Base-by-base conservation (phyloP, 2,329 filamentous ascomycete genomes). In the Laburnicola sp. region DNA sequence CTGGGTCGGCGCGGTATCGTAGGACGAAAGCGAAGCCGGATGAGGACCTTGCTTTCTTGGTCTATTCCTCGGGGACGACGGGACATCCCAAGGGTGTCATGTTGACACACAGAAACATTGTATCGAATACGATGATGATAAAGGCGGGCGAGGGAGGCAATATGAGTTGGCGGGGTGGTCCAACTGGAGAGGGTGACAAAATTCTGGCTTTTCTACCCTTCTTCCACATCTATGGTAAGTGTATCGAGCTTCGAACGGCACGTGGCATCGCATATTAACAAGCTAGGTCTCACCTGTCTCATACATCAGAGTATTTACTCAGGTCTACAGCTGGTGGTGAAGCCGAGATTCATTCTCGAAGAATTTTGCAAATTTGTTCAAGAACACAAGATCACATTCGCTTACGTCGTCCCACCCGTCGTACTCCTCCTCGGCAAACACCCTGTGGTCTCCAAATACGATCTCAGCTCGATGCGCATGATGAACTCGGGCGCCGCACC, bases 11-110 rank as follows among this genome's bases (percentile, higher is more conserved):
- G 2, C 78, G 82, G 57, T 84, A 82, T 63, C 79, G 83, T 16
- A 81, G 81, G 48, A 77, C 84, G 3, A 85, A 82, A 61, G 62
- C 91, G 45, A 78, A 88, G 42, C 83, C 89, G 0, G 79, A 81
- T 43, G 86, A 84, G 50, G 91, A 96, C 67, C 71, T 94, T 25
- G 87, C 90, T 0, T 96, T 94, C 65, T 74, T 97, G 50, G 90
- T 95, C 0, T 97, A 96, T 72, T 91, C 86, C 43, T 92, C 87
- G 6, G 93, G 93, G 6, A 97, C 93, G 0, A 97, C 93, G 0
- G 93, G 93, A 2, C 76, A 91, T 44, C 92, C 93, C 0, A 97
- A 97, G 73, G 93, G 92, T 11, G 93, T 97, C 10, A 88, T 90
- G 82, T 78, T 97, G 28, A 88, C 85, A 6, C 93, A 97, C 73